phyloP scores from a whole-genome alignment of 352 stramenopile genomes.

The Globisporangium cylindrosporum region DNA sequence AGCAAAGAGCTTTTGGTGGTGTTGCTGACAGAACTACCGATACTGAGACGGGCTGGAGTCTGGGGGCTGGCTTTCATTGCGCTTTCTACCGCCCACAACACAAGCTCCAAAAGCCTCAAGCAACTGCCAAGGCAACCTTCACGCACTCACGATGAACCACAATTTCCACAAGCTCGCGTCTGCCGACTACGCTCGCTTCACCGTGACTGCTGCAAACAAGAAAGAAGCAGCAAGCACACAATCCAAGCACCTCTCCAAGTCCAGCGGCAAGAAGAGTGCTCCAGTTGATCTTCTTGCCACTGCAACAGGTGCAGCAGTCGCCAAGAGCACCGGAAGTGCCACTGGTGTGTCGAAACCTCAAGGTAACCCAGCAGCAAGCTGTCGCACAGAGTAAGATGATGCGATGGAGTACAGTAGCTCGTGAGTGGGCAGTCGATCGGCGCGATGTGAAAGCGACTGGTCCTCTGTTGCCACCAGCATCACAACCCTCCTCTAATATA shows the following conservation, averaged over 20 bases:
- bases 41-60: not conserved
- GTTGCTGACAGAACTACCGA: not conserved
- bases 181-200: not conserved
- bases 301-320: not conserved
- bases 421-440: not conserved
- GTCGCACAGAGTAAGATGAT: not conserved
- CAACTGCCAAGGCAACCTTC: not conserved
- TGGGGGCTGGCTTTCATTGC: not conserved
- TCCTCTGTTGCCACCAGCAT: too few relatives aligned
- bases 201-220: not conserved
- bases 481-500: too few relatives aligned
- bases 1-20: not conserved
- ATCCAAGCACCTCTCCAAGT: not conserved
- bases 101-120: not conserved
- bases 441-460: not conserved
- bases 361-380: not conserved
- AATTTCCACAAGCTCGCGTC: not conserved
- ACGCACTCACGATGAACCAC: not conserved
- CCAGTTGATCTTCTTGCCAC: not conserved
- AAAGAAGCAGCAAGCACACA: not conserved
- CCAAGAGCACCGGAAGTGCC: too few relatives aligned
- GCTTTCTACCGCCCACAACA: not conserved
- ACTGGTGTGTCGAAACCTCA: not conserved
- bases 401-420: not conserved
- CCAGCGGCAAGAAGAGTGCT: not conserved